Conservation (phyloP, 2,329 filamentous ascomycete species). For the Fusarium sp. region DNA sequence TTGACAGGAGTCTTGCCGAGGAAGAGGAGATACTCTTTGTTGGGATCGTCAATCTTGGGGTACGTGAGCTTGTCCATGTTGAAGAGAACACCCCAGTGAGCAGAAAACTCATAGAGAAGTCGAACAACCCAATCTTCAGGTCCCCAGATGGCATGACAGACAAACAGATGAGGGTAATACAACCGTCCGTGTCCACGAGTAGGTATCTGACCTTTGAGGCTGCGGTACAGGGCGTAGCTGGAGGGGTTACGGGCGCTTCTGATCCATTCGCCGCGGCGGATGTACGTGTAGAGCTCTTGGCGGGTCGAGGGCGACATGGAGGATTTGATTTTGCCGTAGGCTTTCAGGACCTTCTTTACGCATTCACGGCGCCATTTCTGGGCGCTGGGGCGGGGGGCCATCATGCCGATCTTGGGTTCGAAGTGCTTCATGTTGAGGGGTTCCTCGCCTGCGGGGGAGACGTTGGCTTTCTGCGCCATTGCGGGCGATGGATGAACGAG, state of each 20-base stretch:
- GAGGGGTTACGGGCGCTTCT: neutral
- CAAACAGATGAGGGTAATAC: neutral
- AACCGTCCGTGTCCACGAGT: neutral
- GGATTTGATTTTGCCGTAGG: neutral
- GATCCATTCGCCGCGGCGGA: neutral
- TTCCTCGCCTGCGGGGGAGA: neutral
- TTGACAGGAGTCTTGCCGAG: neutral
- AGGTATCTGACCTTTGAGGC: neutral
- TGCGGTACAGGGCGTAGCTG: neutral
- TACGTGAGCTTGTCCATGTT: neutral
- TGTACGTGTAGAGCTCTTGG: neutral
- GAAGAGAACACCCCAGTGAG: neutral
- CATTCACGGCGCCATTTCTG: neutral
- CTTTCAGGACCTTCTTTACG: neutral
- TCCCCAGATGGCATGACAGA: neutral
- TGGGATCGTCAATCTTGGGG: neutral
- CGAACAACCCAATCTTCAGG: neutral
- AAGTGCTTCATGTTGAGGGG: neutral
- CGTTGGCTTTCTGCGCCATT: neutral
- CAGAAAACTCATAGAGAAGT: neutral
- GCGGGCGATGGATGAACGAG: neutral
- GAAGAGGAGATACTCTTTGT: neutral
- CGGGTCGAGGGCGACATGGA: neutral
- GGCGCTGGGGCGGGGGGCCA: neutral
- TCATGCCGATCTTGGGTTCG: neutral